These are phyloP conservation scores for Bipolaris zeicola DNA, from an alignment of 2,329 filamentous ascomycete species.

Conservation along the genomic window DNA sequence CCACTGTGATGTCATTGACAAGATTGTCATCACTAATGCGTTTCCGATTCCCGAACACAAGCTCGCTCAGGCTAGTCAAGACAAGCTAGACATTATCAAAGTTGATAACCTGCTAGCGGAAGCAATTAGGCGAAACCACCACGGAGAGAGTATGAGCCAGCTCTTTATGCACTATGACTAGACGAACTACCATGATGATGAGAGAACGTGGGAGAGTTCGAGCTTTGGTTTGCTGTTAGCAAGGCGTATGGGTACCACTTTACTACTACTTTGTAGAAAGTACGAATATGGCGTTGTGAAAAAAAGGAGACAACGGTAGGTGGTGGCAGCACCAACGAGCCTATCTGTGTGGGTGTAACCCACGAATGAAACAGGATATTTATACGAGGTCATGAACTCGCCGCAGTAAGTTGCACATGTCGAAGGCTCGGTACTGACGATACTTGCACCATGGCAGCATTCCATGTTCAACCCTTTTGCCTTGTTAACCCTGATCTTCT, in stretches of 20 bases:
- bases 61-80: slow-evolving; percentile 64
- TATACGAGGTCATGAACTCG: background rate
- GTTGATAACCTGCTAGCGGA: slow-evolving; percentile 87
- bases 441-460: background rate
- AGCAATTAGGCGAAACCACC: slow-evolving; percentile 93
- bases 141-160: slow-evolving; percentile 78
- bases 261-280: background rate
- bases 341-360: slow-evolving; percentile 4
- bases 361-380: slow-evolving; percentile 1
- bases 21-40: slow-evolving; percentile 94
- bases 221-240: slow-evolving; percentile 10
- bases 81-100: slow-evolving; percentile 86
- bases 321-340: slow-evolving; percentile 7
- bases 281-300: slow-evolving; percentile 3
- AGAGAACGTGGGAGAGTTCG: background rate
- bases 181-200: slow-evolving; percentile 2
- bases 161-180: slow-evolving; percentile 55
- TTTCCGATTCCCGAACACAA: slow-evolving; percentile 86
- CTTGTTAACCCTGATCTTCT: background rate
- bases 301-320: background rate
- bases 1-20: slow-evolving; percentile 89
- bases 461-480: background rate
- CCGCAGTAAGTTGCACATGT: slow-evolving; percentile 8
- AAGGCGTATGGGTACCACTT: slow-evolving; percentile 16
- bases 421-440: slow-evolving; percentile 1